A percentile compares a stretch with the other conserved stretches of the same genome.
phyloP scores from a whole-genome alignment of 352 stramenopile species.

The Paralagenidium karlingii region DNA sequence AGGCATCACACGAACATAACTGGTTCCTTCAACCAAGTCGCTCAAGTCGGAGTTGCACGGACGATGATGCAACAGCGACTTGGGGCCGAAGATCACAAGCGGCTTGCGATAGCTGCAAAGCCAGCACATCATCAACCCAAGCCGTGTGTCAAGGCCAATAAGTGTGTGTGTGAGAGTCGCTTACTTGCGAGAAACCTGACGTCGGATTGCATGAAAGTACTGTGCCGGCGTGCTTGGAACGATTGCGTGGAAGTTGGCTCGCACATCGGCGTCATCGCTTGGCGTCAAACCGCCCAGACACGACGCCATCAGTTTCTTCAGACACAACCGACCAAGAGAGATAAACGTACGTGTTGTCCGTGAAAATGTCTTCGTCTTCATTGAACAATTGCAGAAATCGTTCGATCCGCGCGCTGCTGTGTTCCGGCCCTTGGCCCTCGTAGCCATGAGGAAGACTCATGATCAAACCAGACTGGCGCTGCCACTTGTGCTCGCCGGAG shows the following conservation, averaged over 20 bases:
- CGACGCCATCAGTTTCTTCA: no score
- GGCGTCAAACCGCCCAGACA: no score
- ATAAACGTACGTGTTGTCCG: no score
- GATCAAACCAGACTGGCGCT: constrained; percentile 81
- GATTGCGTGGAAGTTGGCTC: constrained; percentile 64
- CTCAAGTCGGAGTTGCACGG: constrained; percentile 64
- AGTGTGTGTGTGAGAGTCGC: no score
- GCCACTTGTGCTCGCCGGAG: constrained; percentile 78
- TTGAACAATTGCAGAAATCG: constrained; percentile 74
- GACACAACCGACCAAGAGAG: no score
- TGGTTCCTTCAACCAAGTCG: constrained; percentile 41
- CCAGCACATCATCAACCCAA: not conserved
- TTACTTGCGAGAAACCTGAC: constrained; percentile 35
- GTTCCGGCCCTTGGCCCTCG: constrained; percentile 76
- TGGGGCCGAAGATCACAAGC: constrained; percentile 68
- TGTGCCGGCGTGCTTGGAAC: constrained; percentile 86
- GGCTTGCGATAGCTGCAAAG: constrained; percentile 63
- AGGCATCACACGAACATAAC: constrained; percentile 58
- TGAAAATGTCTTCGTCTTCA: constrained; percentile 64
- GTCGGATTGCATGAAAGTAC: constrained; percentile 93
- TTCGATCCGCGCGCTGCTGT: constrained; percentile 75
- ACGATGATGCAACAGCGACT: constrained; percentile 74
- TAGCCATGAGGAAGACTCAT: constrained; percentile 75
- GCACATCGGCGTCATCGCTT: constrained; percentile 23
- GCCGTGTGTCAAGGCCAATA: not conserved